Conservation (phyloP, 2,329 filamentous ascomycete species). For the Penicillium sp. region DNA sequence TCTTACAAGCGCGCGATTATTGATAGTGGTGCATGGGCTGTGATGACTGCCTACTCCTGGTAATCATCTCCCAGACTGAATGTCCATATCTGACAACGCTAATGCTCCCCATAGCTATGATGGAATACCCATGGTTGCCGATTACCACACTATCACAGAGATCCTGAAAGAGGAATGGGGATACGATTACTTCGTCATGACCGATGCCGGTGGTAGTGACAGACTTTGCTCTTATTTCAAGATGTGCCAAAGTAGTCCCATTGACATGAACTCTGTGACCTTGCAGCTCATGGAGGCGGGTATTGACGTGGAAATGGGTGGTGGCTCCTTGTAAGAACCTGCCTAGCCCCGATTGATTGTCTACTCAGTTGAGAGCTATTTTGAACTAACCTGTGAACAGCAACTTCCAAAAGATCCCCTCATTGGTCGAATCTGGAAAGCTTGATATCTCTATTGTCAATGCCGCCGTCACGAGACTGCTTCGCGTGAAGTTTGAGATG, state of each 20-base stretch:
- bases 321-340: conserved; percentile 59
- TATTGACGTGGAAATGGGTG: conserved; percentile 73
- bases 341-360: not conserved
- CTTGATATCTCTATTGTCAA: conserved; percentile 62
- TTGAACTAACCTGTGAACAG: conserved; percentile 18
- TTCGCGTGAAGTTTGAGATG: conserved; percentile 67
- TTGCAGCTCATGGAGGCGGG: conserved; percentile 65
- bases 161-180: conserved; percentile 72
- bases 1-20: conserved; percentile 69
- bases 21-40: conserved; percentile 64
- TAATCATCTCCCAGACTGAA: conserved; percentile 9
- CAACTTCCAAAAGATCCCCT: conserved; percentile 66
- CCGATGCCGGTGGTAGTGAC: conserved; percentile 70
- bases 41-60: conserved; percentile 74
- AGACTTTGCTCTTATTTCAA: conserved; percentile 64
- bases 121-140: conserved; percentile 66
- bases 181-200: conserved; percentile 65
- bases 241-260: conserved; percentile 59
- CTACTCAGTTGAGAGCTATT: not conserved
- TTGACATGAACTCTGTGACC: conserved; percentile 66
- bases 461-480: conserved; percentile 63
- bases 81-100: not conserved
- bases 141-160: conserved; percentile 64
- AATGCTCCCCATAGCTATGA: conserved; percentile 54
- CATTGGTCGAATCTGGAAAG: conserved; percentile 61